Conservation (phyloP, 441 rosid genomes). For the Populus hybrid region DNA sequence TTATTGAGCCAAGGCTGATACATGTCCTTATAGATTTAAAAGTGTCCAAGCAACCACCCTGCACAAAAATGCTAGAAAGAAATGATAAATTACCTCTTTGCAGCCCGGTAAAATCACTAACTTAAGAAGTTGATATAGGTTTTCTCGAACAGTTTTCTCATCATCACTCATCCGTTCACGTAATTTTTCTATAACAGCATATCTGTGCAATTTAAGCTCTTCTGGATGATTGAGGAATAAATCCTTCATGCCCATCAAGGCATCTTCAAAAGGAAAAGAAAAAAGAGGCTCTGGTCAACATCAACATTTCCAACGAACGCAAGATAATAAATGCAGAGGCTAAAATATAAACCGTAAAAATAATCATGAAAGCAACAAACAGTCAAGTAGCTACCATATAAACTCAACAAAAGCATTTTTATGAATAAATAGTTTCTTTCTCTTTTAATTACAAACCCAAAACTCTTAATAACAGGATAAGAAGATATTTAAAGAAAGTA, state of each 20-base stretch:
- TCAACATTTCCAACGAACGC: not conserved
- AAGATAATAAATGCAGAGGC: not conserved
- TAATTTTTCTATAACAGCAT: constrained; percentile 58
- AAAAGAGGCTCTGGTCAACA: constrained; percentile 11
- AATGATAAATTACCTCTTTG: constrained; percentile 56
- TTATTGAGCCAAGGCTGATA: not conserved
- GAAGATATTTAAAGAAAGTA: constrained; percentile 17
- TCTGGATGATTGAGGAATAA: constrained; percentile 59
- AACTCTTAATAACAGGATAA: not conserved
- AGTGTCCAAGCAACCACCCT: not conserved
- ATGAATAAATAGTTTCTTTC: not conserved
- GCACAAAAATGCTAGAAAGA: not conserved
- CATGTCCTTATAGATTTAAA: not conserved
- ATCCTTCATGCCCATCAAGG: constrained; percentile 70
- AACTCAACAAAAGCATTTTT: not conserved
- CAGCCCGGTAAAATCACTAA: constrained; percentile 63
- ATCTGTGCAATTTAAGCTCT: constrained; percentile 58
- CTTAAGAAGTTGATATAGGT: constrained; percentile 59
- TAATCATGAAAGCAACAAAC: not conserved
- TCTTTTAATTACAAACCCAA: not conserved
- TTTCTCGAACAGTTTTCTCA: constrained; percentile 62
- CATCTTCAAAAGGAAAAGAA: constrained; percentile 46
- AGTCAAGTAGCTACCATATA: constrained; percentile 1
- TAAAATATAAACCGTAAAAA: not conserved
- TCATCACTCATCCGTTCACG: constrained; percentile 69